Evolutionary conservation across 1,284 basidiomycete species (phyloP).

Genomic region (Malassezia nana): DNA sequence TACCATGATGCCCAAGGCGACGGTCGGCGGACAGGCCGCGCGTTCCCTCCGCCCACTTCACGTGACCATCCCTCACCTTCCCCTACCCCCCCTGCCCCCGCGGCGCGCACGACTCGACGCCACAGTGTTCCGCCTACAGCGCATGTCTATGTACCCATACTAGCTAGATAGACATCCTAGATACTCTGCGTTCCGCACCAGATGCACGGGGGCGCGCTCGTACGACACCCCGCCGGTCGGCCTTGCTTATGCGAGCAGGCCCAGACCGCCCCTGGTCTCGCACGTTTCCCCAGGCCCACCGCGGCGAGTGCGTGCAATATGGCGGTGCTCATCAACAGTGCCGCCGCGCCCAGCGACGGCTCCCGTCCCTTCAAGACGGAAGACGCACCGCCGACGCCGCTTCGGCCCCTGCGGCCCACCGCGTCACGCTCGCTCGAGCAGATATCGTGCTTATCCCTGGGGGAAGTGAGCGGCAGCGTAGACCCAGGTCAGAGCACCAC

Average conservation of each 20-base stretch:
- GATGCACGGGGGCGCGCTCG: background rate
- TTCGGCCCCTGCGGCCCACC: background rate
- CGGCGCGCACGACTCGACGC: background rate
- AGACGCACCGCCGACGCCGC: background rate
- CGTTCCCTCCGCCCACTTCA: slow-evolving; percentile 1
- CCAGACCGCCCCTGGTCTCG: background rate
- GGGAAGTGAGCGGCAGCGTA: slow-evolving; percentile 5
- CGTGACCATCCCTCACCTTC: background rate
- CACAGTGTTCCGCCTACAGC: too few species aligned
- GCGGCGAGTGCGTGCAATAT: background rate
- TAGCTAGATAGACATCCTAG: too few species aligned
- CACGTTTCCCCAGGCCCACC: background rate
- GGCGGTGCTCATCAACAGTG: background rate
- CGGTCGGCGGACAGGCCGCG: slow-evolving; percentile 3
- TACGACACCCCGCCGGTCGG: background rate
- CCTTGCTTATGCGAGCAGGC: background rate
- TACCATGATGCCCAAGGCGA: slow-evolving; percentile 1
- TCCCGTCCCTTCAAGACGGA: background rate
- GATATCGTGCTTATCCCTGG: slow-evolving; percentile 11
- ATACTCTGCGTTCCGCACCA: too few species aligned
- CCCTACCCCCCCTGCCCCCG: too few species aligned
- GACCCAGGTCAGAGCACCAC: background rate
- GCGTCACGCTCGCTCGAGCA: slow-evolving; percentile 1
- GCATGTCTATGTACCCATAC: too few species aligned
- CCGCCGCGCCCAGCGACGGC: background rate